Evolutionary conservation across 495 filamentous ascomycete genomes (phyloP).

Genomic region (Trichoderma reesei): DNA sequence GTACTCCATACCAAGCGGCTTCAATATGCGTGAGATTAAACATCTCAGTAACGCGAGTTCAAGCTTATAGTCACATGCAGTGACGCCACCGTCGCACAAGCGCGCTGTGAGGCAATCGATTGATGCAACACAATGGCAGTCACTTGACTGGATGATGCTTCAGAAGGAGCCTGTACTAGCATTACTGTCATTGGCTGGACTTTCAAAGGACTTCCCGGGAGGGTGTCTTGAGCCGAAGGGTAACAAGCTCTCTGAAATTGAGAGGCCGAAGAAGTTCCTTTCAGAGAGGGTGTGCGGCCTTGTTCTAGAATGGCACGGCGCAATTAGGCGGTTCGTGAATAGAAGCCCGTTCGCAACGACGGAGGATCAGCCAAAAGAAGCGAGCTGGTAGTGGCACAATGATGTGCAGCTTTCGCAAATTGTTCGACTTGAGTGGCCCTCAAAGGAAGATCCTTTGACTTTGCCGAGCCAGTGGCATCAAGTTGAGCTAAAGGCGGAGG

Average conservation of each 20-base stretch:
- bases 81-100: background rate
- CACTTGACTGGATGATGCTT: background rate
- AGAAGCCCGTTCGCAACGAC: background rate
- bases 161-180: background rate
- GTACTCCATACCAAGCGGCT: background rate
- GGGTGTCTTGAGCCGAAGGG: background rate
- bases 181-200: background rate
- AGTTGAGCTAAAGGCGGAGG: background rate
- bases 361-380: background rate
- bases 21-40: background rate
- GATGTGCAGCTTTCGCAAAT: background rate
- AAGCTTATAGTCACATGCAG: background rate
- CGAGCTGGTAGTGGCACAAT: background rate
- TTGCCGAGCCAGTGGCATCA: background rate
- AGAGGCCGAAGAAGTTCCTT: constrained; percentile 7
- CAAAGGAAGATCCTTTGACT: background rate
- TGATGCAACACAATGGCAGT: background rate
- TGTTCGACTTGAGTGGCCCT: background rate
- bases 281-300: background rate
- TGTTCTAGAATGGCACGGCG: background rate
- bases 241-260: background rate
- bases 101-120: background rate
- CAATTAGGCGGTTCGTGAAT: background rate
- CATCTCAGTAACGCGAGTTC: background rate
- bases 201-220: background rate